phyloP scores from a whole-genome alignment of 768 basidiomycete species.

The Porpolomopsis calyptriformis region DNA sequence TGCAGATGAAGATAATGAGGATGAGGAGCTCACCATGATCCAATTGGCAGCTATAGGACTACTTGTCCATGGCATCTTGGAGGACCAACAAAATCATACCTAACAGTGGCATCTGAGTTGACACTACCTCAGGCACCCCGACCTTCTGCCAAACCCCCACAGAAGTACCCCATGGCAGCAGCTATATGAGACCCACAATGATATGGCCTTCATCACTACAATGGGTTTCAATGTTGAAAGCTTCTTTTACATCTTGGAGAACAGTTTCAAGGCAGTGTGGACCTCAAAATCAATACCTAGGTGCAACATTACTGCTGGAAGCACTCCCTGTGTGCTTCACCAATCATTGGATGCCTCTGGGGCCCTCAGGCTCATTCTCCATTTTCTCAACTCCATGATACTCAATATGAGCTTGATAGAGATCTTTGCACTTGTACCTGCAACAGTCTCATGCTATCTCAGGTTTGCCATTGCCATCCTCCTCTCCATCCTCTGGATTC shows the following conservation, averaged over 20 bases:
- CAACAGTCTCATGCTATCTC: constrained; percentile 27
- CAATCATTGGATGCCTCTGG: constrained; percentile 31
- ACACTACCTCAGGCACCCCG: constrained; percentile 20
- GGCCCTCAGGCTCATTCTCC: constrained; percentile 30
- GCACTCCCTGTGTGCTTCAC: constrained; percentile 16
- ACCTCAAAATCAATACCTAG: constrained; percentile 21
- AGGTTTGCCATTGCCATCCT: constrained; percentile 24
- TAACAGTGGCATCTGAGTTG: constrained; percentile 5
- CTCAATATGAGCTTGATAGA: constrained; percentile 28
- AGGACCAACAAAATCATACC: too few species aligned
- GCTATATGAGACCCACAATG: constrained; percentile 21
- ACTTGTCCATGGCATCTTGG: too few species aligned
- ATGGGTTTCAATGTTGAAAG: constrained; percentile 32
- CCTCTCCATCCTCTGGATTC: constrained; percentile 16
- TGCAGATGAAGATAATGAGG: too few species aligned
- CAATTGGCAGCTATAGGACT: too few species aligned
- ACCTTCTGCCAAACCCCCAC: constrained; percentile 26
- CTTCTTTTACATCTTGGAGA: constrained; percentile 23
- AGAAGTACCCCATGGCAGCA: constrained; percentile 27
- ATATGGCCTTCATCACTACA: constrained; percentile 34
- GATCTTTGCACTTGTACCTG: constrained; percentile 35
- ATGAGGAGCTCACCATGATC: too few species aligned
- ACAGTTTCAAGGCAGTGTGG: constrained; percentile 23
- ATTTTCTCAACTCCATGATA: constrained; percentile 35
- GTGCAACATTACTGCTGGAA: constrained; percentile 15